Conservation (phyloP, 768 basidiomycete species). For the Neoboletus subvelutipes region DNA sequence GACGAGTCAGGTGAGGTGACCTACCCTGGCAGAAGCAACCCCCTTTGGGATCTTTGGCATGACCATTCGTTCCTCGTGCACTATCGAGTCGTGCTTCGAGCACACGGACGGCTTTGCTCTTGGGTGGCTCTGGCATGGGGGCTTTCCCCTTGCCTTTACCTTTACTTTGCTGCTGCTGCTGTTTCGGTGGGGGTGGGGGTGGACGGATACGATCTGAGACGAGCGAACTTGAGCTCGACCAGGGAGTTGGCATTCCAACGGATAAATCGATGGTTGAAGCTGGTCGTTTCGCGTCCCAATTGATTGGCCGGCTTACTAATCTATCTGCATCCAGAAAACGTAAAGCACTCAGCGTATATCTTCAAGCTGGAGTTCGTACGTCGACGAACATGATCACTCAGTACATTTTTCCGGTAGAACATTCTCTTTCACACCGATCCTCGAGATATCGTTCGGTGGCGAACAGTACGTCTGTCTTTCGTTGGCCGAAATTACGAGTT, state of each 20-base stretch:
- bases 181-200: conserved; percentile 16
- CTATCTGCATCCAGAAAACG: no score
- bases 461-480: not conserved
- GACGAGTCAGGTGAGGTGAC: not conserved
- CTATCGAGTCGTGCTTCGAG: conserved; percentile 50
- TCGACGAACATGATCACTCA: not conserved
- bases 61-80: conserved; percentile 35
- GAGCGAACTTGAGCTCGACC: conserved; percentile 42
- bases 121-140: conserved; percentile 35
- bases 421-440: not conserved
- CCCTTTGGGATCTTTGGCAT: conserved; percentile 52
- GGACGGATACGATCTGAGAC: conserved; percentile 56
- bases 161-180: conserved; percentile 23
- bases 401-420: not conserved
- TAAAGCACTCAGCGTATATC: no score
- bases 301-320: no score
- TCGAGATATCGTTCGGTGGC: conserved; percentile 1
- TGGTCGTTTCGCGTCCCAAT: no score
- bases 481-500: not conserved
- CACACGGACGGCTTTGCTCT: conserved; percentile 47
- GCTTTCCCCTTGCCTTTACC: conserved; percentile 42
- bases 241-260: conserved; percentile 11
- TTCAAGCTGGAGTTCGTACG: not conserved
- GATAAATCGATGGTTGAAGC: not conserved
- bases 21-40: conserved; percentile 73